A percentile compares a stretch with the other conserved stretches of the same genome.
Evolutionary conservation across 345 rosid species (phyloP).

Genomic region (Melaleuca quinquenervia): DNA sequence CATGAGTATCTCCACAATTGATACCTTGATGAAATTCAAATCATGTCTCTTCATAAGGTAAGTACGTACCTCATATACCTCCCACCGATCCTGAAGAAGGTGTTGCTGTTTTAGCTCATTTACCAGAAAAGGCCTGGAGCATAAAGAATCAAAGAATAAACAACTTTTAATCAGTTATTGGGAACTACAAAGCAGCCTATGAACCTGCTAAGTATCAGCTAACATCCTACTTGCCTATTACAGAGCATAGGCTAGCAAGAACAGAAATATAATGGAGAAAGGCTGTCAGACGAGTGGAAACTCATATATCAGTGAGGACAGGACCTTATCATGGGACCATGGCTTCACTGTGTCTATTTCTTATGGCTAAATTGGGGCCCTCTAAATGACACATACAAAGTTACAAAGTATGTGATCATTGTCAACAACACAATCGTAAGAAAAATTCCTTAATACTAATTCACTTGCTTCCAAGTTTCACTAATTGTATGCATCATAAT

Average conservation of each 20-base stretch:
- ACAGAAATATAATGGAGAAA: not conserved
- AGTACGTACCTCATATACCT: slow-evolving; percentile 86
- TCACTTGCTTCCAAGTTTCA: not conserved
- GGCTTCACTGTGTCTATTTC: not conserved
- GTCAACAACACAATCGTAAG: not conserved
- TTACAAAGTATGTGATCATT: not conserved
- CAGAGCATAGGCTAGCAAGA: not conserved
- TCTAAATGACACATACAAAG: not conserved
- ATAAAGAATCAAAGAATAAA: not conserved
- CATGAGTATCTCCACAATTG: not conserved
- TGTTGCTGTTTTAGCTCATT: slow-evolving; percentile 87
- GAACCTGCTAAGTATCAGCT: not conserved
- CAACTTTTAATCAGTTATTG: not conserved
- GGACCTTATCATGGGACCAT: not conserved
- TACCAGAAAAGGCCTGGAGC: slow-evolving; percentile 56
- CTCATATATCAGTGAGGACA: not conserved
- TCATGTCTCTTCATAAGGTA: not conserved
- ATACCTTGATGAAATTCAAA: not conserved
- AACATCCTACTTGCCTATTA: not conserved
- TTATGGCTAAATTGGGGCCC: not conserved
- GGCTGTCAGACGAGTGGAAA: not conserved
- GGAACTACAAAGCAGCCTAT: not conserved
- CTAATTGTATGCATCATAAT: not conserved
- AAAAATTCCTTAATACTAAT: not conserved
- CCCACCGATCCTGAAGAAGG: slow-evolving; percentile 96